These are phyloP conservation scores for Canariomyces notabilis DNA, from an alignment of 2,329 filamentous ascomycete genomes.

Conservation along the genomic window DNA sequence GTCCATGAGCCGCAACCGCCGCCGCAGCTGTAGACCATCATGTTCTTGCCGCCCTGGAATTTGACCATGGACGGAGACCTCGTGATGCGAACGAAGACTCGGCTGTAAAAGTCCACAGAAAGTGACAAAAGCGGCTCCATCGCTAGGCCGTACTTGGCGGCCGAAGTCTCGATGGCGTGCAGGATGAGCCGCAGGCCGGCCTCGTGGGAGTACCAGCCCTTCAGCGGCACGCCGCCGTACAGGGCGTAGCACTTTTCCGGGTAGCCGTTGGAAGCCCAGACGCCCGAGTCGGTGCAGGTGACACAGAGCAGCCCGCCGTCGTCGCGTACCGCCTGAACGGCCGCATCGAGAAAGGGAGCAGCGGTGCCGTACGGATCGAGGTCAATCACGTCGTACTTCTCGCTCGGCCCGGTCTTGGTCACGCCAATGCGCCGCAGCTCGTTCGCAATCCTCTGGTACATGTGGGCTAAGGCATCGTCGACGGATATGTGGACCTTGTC, in stretches of 20 bases:
- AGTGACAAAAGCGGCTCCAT: conserved; percentile 89
- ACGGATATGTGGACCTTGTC: conserved; percentile 67
- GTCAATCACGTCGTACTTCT: conserved; percentile 87
- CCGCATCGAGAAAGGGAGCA: conserved; percentile 85
- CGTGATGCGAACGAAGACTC: conserved; percentile 78
- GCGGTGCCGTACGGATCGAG: conserved; percentile 95
- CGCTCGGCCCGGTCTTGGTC: conserved; percentile 34
- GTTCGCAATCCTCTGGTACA: conserved; percentile 69
- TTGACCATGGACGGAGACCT: conserved; percentile 84
- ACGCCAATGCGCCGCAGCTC: conserved; percentile 41
- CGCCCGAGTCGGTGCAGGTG: conserved; percentile 92
- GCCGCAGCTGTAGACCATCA: conserved; percentile 90
- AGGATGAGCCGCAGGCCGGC: conserved; percentile 82
- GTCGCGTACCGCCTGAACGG: conserved; percentile 74
- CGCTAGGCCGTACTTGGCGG: conserved; percentile 77
- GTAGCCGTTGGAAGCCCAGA: conserved; percentile 92
- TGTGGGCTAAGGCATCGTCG: conserved; percentile 82
- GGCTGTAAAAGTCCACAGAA: conserved; percentile 92
- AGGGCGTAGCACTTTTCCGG: conserved; percentile 88
- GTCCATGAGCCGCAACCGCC: conserved; percentile 87
- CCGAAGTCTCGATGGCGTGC: conserved; percentile 72
- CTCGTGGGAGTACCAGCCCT: conserved; percentile 83
- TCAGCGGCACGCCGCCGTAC: conserved; percentile 87
- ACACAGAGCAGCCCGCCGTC: conserved; percentile 90
- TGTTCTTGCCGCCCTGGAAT: conserved; percentile 82